These are phyloP conservation scores for Tubosaeta sp. DNA, from an alignment of 768 basidiomycete genomes.

Conservation along the genomic window DNA sequence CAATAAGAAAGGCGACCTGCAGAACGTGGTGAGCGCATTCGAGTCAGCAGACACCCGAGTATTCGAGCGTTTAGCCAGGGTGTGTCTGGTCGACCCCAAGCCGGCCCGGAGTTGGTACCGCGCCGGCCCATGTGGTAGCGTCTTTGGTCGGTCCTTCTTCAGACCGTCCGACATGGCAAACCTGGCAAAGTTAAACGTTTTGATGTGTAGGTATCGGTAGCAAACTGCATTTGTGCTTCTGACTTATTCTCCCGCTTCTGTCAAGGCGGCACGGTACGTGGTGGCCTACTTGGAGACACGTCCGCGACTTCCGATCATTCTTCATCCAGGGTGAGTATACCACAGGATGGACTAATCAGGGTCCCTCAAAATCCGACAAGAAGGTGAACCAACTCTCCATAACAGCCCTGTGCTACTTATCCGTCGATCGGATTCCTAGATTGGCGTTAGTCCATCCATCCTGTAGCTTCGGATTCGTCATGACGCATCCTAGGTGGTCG, in stretches of 20 bases:
- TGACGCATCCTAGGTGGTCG: conserved; percentile 63
- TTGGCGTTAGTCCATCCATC: conserved; percentile 49
- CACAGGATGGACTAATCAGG: conserved; percentile 88
- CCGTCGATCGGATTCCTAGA: conserved; percentile 36
- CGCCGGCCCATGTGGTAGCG: conserved; percentile 1
- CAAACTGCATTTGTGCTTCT: background rate
- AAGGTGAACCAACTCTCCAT: conserved; percentile 48
- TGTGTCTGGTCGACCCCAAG: background rate
- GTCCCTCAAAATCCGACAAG: conserved; percentile 94
- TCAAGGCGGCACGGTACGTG: conserved; percentile 44
- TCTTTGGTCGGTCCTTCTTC: background rate
- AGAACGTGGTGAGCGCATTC: background rate
- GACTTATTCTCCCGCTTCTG: conserved; percentile 8
- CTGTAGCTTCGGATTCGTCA: conserved; percentile 1
- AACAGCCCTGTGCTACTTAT: background rate
- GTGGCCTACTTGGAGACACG: background rate
- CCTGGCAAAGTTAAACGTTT: conserved; percentile 54
- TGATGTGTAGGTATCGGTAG: conserved; percentile 62
- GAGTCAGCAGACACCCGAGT: background rate
- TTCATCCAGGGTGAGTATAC: conserved; percentile 75
- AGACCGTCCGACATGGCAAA: conserved; percentile 36
- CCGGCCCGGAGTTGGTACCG: conserved; percentile 1
- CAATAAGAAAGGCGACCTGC: background rate
- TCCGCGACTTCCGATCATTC: background rate
- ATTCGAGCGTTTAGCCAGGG: too few relatives aligned